Percentiles rank a stretch among this genome's conserved stretches.
Evolutionary conservation across 495 filamentous ascomycete species (phyloP).

Genomic region (Astrothelium macrocarpum): DNA sequence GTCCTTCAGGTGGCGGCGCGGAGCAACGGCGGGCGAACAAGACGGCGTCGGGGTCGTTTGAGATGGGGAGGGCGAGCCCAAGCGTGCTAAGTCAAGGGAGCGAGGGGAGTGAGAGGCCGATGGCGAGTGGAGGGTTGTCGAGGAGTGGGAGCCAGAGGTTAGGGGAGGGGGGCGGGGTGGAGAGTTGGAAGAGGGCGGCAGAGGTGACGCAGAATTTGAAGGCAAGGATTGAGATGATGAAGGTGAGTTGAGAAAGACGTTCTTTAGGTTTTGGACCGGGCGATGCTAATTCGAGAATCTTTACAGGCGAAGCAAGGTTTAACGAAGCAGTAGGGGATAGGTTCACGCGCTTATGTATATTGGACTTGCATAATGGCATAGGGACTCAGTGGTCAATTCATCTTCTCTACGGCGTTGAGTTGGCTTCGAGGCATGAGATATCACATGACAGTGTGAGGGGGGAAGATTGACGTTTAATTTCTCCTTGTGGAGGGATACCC

Average conservation of each 20-base stretch:
- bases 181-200: slow-evolving; percentile 97
- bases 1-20: slow-evolving; percentile 26
- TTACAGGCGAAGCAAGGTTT: slow-evolving; percentile 12
- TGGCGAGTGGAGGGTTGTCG: slow-evolving; percentile 32
- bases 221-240: slow-evolving; percentile 86
- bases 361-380: not conserved
- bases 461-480: not conserved
- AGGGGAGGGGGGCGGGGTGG: slow-evolving; percentile 49
- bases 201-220: slow-evolving; percentile 97
- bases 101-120: slow-evolving; percentile 16
- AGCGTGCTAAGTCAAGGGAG: slow-evolving; percentile 41
- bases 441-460: not conserved
- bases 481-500: not conserved
- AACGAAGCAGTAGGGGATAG: not conserved
- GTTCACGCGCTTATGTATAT: not conserved
- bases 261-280: too few species aligned
- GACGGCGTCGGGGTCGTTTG: slow-evolving; percentile 28
- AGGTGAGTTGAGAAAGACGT: slow-evolving; percentile 39
- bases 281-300: slow-evolving; percentile 2
- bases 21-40: slow-evolving; percentile 25
- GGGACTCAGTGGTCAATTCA: not conserved
- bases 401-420: not conserved
- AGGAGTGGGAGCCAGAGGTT: slow-evolving; percentile 14
- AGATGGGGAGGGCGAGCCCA: slow-evolving; percentile 14
- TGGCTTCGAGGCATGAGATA: not conserved